Evolutionary conservation across 495 filamentous ascomycete genomes (phyloP).

Genomic region (Tirmania nivea): DNA sequence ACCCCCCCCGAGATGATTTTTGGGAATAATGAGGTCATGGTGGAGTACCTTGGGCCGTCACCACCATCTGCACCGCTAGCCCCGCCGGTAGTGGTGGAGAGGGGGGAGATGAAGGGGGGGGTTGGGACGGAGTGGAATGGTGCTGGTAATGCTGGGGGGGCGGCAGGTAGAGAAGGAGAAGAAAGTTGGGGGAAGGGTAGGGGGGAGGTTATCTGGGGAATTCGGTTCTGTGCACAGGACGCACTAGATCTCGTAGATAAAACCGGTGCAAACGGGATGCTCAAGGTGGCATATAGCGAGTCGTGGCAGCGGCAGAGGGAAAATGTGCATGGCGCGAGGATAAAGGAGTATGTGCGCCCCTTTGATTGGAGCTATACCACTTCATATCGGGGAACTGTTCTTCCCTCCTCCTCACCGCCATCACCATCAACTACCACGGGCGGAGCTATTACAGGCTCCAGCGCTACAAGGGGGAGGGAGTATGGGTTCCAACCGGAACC

Average conservation of each 20-base stretch:
- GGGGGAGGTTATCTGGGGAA: conserved; percentile 37
- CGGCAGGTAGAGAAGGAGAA: no score
- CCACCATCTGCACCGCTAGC: no score
- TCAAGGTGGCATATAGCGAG: conserved; percentile 77
- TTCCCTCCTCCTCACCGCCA: not conserved
- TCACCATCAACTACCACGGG: not conserved
- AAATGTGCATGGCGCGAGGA: conserved; percentile 53
- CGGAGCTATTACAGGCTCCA: not conserved
- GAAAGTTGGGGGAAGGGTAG: no score
- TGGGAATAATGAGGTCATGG: conserved; percentile 64
- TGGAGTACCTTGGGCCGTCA: conserved; percentile 35
- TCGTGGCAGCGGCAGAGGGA: conserved; percentile 52
- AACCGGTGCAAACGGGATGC: conserved; percentile 54
- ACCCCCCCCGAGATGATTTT: conserved; percentile 97
- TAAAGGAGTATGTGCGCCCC: conserved; percentile 80
- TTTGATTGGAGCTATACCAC: conserved; percentile 97
- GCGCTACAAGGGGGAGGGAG: not conserved
- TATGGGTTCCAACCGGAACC: no score
- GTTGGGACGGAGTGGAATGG: no score
- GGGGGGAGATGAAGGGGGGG: no score
- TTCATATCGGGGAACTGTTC: conserved; percentile 49
- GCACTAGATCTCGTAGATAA: conserved; percentile 84
- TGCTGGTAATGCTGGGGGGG: conserved; percentile 22
- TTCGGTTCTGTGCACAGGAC: conserved; percentile 64
- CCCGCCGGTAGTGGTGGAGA: no score